Percentiles rank a stretch among this genome's conserved stretches.
Conservation (phyloP, 192 early-diverging fungal species). For the Coemansia sp. region DNA sequence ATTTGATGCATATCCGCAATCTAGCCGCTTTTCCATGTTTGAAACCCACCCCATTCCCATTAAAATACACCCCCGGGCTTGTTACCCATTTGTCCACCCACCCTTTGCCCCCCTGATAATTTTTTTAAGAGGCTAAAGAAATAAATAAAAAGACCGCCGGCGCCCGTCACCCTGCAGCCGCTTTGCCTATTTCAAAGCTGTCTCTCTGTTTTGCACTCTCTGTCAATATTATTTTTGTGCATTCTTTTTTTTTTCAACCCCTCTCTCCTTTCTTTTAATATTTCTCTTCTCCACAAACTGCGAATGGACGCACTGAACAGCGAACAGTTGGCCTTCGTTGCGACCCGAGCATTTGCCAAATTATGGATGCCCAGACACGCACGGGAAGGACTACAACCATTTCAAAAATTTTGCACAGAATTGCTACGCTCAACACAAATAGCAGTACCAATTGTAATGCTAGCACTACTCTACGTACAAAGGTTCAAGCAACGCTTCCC, state of each 20-base stretch:
- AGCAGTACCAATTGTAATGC: slow-evolving; percentile 50
- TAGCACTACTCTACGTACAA: slow-evolving; percentile 49
- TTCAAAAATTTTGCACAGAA: slow-evolving; percentile 49
- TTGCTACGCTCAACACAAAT: slow-evolving; percentile 54
- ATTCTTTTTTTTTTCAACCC: slow-evolving; percentile 14
- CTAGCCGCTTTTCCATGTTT: too few relatives aligned
- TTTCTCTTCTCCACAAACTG: slow-evolving; percentile 7
- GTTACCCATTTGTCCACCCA: too few relatives aligned
- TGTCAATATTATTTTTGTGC: slow-evolving; percentile 13
- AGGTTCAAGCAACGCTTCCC: slow-evolving; percentile 43
- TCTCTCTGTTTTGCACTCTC: slow-evolving; percentile 11
- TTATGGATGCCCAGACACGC: slow-evolving; percentile 42
- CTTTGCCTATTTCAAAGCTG: neutral
- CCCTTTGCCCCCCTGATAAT: too few relatives aligned
- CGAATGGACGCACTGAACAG: slow-evolving; percentile 39
- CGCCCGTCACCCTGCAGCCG: neutral
- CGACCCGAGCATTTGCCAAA: slow-evolving; percentile 40
- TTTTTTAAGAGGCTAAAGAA: too few relatives aligned
- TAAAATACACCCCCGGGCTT: too few relatives aligned
- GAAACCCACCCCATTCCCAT: too few relatives aligned
- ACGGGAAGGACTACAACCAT: slow-evolving; percentile 38
- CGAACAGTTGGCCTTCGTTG: slow-evolving; percentile 48
- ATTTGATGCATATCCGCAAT: too few relatives aligned
- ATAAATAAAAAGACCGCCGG: too few relatives aligned
- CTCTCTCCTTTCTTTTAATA: neutral